These are phyloP conservation scores for Ophiostoma sp. DNA, from an alignment of 2,329 filamentous ascomycete genomes.

Conservation along the genomic window DNA sequence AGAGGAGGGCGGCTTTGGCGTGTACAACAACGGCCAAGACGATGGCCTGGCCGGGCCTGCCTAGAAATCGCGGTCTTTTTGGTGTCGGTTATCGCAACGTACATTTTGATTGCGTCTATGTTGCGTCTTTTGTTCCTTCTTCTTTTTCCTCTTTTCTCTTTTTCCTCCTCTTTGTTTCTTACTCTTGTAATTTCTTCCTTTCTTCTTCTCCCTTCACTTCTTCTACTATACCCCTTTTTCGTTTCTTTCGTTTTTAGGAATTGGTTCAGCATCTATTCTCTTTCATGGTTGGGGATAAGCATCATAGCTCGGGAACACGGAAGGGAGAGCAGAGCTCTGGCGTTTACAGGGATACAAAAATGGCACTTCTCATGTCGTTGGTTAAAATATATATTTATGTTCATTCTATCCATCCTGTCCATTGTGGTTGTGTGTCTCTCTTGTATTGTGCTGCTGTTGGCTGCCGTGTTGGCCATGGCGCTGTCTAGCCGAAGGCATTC, in stretches of 20 bases:
- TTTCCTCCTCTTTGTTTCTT: neutral
- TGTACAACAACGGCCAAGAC: constrained; percentile 34
- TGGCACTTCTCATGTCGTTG: neutral
- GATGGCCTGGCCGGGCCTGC: constrained; percentile 22
- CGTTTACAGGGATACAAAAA: neutral
- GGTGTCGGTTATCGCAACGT: neutral
- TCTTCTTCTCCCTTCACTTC: neutral
- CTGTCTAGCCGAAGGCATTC: no score
- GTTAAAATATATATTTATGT: neutral
- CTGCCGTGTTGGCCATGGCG: no score
- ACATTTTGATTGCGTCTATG: no score
- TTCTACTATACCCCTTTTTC: neutral
- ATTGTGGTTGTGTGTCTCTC: neutral
- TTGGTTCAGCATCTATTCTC: neutral
- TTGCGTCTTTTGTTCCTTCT: neutral
- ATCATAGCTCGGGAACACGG: constrained; percentile 2
- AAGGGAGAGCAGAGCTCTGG: constrained; percentile 11
- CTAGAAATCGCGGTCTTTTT: constrained; percentile 7
- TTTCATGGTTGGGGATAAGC: neutral
- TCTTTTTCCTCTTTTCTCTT: neutral
- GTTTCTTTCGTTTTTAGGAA: neutral
- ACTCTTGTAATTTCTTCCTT: neutral
- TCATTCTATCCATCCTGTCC: neutral
- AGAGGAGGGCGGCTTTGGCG: constrained; percentile 56
- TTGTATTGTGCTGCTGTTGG: no score